Evolutionary conservation across 345 rosid species (phyloP).

Genomic region (Chamaenerion angustifolium): DNA sequence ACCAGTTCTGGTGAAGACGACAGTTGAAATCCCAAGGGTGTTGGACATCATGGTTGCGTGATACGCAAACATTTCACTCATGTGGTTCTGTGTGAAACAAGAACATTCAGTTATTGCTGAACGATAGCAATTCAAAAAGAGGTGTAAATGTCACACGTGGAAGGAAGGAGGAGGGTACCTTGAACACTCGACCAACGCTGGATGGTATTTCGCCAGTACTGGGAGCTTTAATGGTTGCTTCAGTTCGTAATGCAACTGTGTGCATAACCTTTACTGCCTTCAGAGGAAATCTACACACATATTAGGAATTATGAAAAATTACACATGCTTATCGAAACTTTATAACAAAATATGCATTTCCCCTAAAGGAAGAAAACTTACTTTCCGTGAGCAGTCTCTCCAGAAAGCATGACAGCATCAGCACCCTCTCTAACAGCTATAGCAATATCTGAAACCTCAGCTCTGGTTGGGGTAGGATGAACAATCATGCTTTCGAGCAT

Average conservation of each 20-base stretch:
- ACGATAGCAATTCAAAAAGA: neutral
- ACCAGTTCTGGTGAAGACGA: constrained; percentile 95
- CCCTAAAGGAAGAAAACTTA: constrained; percentile 25
- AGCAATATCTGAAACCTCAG: constrained; percentile 98
- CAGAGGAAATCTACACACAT: constrained; percentile 55
- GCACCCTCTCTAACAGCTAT: constrained; percentile 98
- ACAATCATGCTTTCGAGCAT: constrained; percentile 99
- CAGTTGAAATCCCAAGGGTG: constrained; percentile 89
- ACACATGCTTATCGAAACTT: neutral
- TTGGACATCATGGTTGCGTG: constrained; percentile 99
- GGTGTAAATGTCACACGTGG: neutral
- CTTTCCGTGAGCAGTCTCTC: constrained; percentile 99
- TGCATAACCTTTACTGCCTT: constrained; percentile 99
- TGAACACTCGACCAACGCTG: constrained; percentile 83
- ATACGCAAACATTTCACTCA: constrained; percentile 99
- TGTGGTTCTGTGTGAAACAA: constrained; percentile 56
- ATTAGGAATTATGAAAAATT: constrained; percentile 7
- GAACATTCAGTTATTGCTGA: constrained; percentile 7
- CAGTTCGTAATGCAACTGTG: constrained; percentile 82
- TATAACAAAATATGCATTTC: neutral
- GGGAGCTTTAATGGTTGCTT: constrained; percentile 53
- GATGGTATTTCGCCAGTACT: constrained; percentile 53
- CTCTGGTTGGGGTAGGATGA: constrained; percentile 96
- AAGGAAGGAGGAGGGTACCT: constrained; percentile 25
- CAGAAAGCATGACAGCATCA: constrained; percentile 99